phyloP scores from a whole-genome alignment of 2,329 filamentous ascomycete species.

The Bipolaris cookei region DNA sequence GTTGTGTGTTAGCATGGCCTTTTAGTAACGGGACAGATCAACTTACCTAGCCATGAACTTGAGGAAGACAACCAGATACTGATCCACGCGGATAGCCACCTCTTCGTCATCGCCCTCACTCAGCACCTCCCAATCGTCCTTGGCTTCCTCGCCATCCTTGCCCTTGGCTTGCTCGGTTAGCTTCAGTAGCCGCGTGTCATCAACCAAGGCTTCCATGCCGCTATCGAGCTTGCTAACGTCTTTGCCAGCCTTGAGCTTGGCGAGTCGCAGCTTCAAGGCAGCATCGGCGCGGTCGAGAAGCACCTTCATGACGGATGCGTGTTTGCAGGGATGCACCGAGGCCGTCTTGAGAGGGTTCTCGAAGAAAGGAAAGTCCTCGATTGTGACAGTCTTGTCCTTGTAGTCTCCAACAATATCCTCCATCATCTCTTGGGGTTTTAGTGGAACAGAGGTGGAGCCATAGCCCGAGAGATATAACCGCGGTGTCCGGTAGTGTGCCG shows the following conservation, averaged over 20 bases:
- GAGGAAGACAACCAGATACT: conserved; percentile 85
- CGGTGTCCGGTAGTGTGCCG: conserved; percentile 93
- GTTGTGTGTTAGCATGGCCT: conserved; percentile 67
- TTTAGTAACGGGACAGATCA: conserved; percentile 25
- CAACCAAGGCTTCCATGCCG: conserved; percentile 85
- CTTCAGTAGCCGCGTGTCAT: conserved; percentile 71
- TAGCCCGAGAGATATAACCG: conserved; percentile 96
- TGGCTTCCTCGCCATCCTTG: conserved; percentile 50
- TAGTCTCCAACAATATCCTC: conserved; percentile 96
- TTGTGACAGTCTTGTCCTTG: conserved; percentile 97
- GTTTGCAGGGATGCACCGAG: conserved; percentile 94
- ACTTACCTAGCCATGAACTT: conserved; percentile 68
- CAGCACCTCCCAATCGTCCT: conserved; percentile 67
- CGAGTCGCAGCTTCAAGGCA: conserved; percentile 83
- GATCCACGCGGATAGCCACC: conserved; percentile 83
- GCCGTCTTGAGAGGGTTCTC: conserved; percentile 93
- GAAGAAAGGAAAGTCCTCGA: conserved; percentile 97
- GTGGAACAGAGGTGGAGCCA: conserved; percentile 75
- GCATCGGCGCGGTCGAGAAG: conserved; percentile 94
- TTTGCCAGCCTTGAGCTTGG: conserved; percentile 74
- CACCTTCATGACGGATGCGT: conserved; percentile 97
- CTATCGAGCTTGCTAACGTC: conserved; percentile 59
- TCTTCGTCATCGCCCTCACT: conserved; percentile 70
- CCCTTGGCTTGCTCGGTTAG: conserved; percentile 59
- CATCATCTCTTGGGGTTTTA: conserved; percentile 88